Conservation (phyloP, 768 basidiomycete genomes). For the Termitomyces sp. region DNA sequence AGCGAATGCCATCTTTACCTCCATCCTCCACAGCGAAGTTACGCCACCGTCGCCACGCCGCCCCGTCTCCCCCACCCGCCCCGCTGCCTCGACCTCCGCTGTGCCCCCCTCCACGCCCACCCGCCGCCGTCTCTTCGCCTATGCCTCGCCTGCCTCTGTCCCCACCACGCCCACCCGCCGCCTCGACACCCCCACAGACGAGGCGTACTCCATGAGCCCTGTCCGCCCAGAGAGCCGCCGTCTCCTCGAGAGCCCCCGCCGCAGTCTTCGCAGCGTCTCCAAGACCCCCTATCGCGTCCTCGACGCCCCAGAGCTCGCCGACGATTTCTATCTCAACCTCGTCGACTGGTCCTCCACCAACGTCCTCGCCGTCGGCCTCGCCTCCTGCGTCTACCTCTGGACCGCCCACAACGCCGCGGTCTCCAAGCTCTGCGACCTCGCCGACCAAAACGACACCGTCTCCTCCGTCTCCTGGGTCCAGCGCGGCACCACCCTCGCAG, state of each 20-base stretch:
- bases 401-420: constrained; percentile 91
- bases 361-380: constrained; percentile 89
- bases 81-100: constrained; percentile 25
- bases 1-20: constrained; percentile 77
- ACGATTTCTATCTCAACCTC: constrained; percentile 97
- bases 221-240: constrained; percentile 78
- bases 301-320: constrained; percentile 94
- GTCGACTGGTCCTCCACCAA: constrained; percentile 98
- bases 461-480: constrained; percentile 95
- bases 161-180: constrained; percentile 50
- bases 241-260: constrained; percentile 79
- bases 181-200: constrained; percentile 81
- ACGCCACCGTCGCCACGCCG: constrained; percentile 63
- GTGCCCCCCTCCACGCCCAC: constrained; percentile 44
- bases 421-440: constrained; percentile 83
- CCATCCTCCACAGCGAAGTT: constrained; percentile 73
- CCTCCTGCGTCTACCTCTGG: constrained; percentile 94
- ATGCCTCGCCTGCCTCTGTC: constrained; percentile 55
- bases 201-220: constrained; percentile 87
- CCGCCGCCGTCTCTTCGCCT: constrained; percentile 61
- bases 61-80: constrained; percentile 56
- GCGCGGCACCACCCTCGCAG: constrained; percentile 83
- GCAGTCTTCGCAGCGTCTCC: constrained; percentile 75
- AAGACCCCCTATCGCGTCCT: constrained; percentile 96
- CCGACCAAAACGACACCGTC: constrained; percentile 61